Percentiles rank a stretch among this genome's conserved stretches.
Evolutionary conservation across 2,329 filamentous ascomycete species (phyloP).

Genomic region (Pyricularia sp.): DNA sequence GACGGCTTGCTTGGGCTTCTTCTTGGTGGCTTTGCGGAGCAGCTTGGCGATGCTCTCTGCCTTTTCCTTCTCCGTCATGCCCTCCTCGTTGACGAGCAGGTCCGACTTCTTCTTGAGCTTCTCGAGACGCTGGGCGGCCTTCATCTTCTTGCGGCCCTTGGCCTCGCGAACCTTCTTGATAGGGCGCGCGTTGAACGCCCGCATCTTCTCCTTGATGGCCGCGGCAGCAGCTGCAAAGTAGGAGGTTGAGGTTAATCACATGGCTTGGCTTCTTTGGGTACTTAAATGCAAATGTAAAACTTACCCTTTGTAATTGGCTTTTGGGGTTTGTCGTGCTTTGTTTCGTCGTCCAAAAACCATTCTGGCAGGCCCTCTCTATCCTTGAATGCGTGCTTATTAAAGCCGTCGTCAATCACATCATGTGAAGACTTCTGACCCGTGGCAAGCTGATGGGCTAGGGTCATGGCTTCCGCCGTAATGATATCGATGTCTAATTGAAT

Average conservation of each 20-base stretch:
- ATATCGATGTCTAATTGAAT: conserved; percentile 75
- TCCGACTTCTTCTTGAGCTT: conserved; percentile 98
- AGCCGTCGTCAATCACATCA: conserved; percentile 81
- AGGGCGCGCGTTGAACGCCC: conserved; percentile 86
- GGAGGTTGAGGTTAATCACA: neutral
- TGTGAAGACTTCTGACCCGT: conserved; percentile 71
- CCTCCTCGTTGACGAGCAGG: conserved; percentile 77
- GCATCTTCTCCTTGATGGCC: conserved; percentile 90
- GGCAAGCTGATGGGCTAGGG: conserved; percentile 83
- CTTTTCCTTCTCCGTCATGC: conserved; percentile 94
- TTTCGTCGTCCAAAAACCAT: conserved; percentile 95
- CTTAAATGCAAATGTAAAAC: neutral
- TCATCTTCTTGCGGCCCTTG: conserved; percentile 93
- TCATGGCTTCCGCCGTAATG: conserved; percentile 99
- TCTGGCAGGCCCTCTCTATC: conserved; percentile 88
- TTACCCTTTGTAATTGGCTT: conserved; percentile 71
- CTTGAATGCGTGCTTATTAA: conserved; percentile 87
- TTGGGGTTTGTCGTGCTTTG: conserved; percentile 70
- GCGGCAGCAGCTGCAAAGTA: conserved; percentile 56
- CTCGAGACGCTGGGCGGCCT: conserved; percentile 81
- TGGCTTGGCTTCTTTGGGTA: neutral
- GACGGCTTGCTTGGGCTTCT: conserved; percentile 75
- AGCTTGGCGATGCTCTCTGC: conserved; percentile 72
- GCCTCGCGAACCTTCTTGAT: conserved; percentile 99
- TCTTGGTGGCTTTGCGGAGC: conserved; percentile 72